Evolutionary conservation across 257 asterid genomes (phyloP).

Genomic region (Capsicum chinense): DNA sequence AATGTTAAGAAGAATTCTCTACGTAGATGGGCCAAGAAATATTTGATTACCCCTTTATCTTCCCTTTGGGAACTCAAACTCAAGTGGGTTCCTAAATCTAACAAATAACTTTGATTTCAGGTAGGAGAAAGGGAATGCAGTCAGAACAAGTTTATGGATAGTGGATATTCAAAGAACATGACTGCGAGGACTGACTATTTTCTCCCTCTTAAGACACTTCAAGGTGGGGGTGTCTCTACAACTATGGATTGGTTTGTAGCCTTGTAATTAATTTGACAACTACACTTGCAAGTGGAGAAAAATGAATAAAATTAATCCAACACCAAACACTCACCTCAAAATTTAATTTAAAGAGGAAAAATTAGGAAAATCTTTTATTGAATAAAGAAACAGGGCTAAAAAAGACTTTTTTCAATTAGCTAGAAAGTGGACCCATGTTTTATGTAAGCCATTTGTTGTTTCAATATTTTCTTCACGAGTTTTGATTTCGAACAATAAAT

Average conservation of each 20-base stretch:
- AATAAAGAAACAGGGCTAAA: background rate
- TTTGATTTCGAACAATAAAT: background rate
- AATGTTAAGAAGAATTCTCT: too few relatives aligned
- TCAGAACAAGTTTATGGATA: too few relatives aligned
- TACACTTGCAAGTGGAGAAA: background rate
- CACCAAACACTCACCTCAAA: conserved; percentile 2
- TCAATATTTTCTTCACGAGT: background rate
- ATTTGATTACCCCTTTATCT: too few relatives aligned
- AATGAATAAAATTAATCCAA: background rate
- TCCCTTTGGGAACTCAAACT: too few relatives aligned
- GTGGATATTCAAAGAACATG: too few relatives aligned
- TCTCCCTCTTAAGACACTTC: too few relatives aligned
- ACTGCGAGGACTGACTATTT: too few relatives aligned
- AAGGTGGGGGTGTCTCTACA: background rate
- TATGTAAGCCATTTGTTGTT: background rate
- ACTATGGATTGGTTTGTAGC: background rate
- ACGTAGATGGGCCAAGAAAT: too few relatives aligned
- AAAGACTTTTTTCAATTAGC: background rate
- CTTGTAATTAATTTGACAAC: conserved; percentile 22
- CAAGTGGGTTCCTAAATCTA: too few relatives aligned
- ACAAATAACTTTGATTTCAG: too few relatives aligned
- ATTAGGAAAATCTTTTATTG: background rate
- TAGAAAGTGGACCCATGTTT: background rate
- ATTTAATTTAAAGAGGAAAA: background rate
- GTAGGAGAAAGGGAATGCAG: too few relatives aligned